Percentiles rank a stretch among this genome's conserved stretches.
Evolutionary conservation across 139 green algal species (phyloP).

Genomic region (Tetraselmis chui): DNA sequence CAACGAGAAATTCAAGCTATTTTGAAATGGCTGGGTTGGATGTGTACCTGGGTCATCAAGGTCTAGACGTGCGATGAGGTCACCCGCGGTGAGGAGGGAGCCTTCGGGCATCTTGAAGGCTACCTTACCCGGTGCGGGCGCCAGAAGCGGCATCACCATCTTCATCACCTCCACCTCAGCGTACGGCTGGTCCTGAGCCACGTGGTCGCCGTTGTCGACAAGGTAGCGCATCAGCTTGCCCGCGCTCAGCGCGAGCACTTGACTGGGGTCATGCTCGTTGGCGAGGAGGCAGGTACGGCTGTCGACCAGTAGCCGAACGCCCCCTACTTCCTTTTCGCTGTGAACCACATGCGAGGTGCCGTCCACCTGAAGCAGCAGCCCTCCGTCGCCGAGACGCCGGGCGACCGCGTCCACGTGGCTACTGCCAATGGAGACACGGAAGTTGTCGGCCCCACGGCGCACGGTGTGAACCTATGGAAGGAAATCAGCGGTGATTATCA

Average conservation of each 20-base stretch:
- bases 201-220: constrained; percentile 55
- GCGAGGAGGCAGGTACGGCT: constrained; percentile 82
- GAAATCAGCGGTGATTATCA: too few relatives aligned
- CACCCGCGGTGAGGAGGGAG: constrained; percentile 53
- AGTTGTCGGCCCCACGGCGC: neutral
- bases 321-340: constrained; percentile 74
- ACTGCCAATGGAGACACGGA: constrained; percentile 39
- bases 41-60: constrained; percentile 57
- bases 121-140: constrained; percentile 58
- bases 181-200: constrained; percentile 63
- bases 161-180: constrained; percentile 92
- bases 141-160: constrained; percentile 83
- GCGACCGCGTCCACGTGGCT: constrained; percentile 68
- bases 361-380: constrained; percentile 89
- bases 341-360: constrained; percentile 87
- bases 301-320: constrained; percentile 87
- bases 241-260: constrained; percentile 37
- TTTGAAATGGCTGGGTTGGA: too few relatives aligned
- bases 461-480: neutral
- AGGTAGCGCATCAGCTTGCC: constrained; percentile 81
- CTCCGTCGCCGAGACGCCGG: constrained; percentile 83
- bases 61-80: constrained; percentile 73
- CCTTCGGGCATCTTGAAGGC: constrained; percentile 51
- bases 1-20: too few relatives aligned
- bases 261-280: constrained; percentile 69